phyloP scores from a whole-genome alignment of 2,329 filamentous ascomycete species.

The Xylariomycetidae sp. region DNA sequence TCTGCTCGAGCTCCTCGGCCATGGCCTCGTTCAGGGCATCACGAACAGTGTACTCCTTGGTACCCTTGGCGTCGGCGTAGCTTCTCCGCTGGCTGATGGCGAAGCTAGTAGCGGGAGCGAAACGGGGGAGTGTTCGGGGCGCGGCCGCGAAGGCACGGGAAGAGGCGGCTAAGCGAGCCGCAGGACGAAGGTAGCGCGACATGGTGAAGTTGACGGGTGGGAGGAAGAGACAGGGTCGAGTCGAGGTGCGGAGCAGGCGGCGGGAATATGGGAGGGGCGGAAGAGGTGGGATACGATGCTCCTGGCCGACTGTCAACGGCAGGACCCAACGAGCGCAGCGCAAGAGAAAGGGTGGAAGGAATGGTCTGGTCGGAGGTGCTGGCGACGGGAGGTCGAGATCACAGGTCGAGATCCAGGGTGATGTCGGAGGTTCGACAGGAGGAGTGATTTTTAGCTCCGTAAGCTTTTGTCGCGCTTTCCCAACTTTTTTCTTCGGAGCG shows the following conservation, averaged over 20 bases:
- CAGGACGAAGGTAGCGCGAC: constrained; percentile 48
- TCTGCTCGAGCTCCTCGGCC: constrained; percentile 90
- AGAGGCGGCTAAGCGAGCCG: constrained; percentile 41
- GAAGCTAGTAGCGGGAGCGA: constrained; percentile 29
- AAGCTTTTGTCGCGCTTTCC: constrained; percentile 18
- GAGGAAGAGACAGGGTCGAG: background rate
- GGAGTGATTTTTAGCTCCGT: constrained; percentile 24
- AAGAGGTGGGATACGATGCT: constrained; percentile 9
- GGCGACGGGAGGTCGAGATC: constrained; percentile 5
- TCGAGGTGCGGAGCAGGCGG: constrained; percentile 1
- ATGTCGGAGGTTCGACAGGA: too few species aligned
- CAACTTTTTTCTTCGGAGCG: constrained; percentile 21
- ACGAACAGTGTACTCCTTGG: constrained; percentile 93
- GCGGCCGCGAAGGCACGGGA: constrained; percentile 31
- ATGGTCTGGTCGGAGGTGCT: constrained; percentile 5
- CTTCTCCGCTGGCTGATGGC: constrained; percentile 41
- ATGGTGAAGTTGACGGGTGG: constrained; percentile 27
- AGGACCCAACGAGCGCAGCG: background rate
- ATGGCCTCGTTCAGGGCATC: constrained; percentile 97
- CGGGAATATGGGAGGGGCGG: background rate
- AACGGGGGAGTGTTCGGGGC: constrained; percentile 29
- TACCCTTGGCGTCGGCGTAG: constrained; percentile 47
- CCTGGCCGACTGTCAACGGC: constrained; percentile 16
- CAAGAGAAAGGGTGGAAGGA: constrained; percentile 2
- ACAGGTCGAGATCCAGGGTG: too few species aligned